Evolutionary conservation across 257 asterid species (phyloP).

Genomic region (Euphrasia confusa): DNA sequence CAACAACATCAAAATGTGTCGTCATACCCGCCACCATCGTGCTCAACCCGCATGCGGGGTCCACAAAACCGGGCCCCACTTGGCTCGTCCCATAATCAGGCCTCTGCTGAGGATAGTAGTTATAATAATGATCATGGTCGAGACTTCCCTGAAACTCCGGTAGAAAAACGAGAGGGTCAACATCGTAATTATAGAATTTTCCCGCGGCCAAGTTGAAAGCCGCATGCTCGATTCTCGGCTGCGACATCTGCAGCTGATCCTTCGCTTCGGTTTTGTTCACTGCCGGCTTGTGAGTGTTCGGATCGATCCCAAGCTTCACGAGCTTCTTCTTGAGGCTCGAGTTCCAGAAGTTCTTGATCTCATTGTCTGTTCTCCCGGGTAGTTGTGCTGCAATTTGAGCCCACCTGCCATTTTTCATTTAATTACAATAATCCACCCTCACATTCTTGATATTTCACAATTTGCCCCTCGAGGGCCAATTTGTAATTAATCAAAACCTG

Average conservation of each 20-base stretch:
- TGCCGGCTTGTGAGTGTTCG: conserved; percentile 61
- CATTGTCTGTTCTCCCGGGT: conserved; percentile 93
- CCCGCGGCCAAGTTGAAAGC: conserved; percentile 23
- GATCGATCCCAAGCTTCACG: conserved; percentile 75
- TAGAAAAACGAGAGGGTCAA: conserved; percentile 51
- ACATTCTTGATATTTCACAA: neutral
- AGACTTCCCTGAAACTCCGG: conserved; percentile 50
- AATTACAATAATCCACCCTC: neutral
- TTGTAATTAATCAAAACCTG: conserved; percentile 29
- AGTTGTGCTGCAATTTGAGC: conserved; percentile 80
- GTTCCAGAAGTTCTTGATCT: conserved; percentile 83
- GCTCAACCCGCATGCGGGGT: conserved; percentile 28
- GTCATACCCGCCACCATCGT: conserved; percentile 48
- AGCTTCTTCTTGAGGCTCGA: conserved; percentile 75
- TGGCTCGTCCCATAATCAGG: conserved; percentile 14
- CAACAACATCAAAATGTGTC: conserved; percentile 28
- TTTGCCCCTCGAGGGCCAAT: neutral
- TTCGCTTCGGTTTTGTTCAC: conserved; percentile 16
- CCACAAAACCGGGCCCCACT: conserved; percentile 7
- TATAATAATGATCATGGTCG: conserved; percentile 21
- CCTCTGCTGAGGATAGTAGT: conserved; percentile 15
- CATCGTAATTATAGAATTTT: conserved; percentile 25
- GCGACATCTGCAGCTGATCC: neutral
- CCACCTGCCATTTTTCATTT: conserved; percentile 50
- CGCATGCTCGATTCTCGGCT: neutral